These are phyloP conservation scores for Fusarium sacchari DNA, from an alignment of 2,329 filamentous ascomycete species.

Conservation along the genomic window DNA sequence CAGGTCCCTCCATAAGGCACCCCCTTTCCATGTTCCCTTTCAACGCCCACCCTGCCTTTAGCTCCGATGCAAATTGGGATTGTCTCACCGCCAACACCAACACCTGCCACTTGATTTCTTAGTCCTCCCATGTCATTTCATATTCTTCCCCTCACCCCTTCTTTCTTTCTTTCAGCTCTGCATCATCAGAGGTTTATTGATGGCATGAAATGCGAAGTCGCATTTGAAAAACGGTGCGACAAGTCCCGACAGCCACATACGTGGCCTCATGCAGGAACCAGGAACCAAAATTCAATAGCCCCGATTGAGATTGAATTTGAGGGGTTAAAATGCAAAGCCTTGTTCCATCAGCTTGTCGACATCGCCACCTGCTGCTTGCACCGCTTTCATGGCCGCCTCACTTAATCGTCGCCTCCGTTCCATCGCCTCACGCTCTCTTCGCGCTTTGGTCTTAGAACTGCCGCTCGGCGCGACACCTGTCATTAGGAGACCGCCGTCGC, in stretches of 20 bases:
- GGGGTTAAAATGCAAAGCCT: slow-evolving; percentile 55
- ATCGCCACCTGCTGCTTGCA: slow-evolving; percentile 77
- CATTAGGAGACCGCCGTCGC: slow-evolving; percentile 81
- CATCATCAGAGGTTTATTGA: neutral
- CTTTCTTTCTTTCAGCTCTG: neutral
- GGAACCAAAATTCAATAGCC: slow-evolving; percentile 6
- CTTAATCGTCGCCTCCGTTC: slow-evolving; percentile 77
- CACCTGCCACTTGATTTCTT: slow-evolving; percentile 11
- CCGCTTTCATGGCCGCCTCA: slow-evolving; percentile 74
- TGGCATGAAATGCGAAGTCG: slow-evolving; percentile 3
- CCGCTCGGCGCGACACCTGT: slow-evolving; percentile 92
- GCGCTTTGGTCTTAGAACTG: slow-evolving; percentile 92
- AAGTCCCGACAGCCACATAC: slow-evolving; percentile 21
- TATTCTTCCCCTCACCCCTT: neutral
- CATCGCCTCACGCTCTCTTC: slow-evolving; percentile 85
- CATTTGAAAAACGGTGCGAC: neutral
- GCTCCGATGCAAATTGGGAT: slow-evolving; percentile 8
- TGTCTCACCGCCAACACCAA: slow-evolving; percentile 31
- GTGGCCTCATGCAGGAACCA: slow-evolving; percentile 23
- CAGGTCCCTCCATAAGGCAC: neutral
- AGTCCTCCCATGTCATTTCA: neutral
- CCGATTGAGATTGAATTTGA: neutral
- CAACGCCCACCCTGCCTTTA: slow-evolving; percentile 13
- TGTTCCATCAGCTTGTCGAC: slow-evolving; percentile 63
- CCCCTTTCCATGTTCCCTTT: neutral